These are phyloP conservation scores for Phanerochaete sordida DNA, from an alignment of 768 basidiomycete species.

Conservation along the genomic window DNA sequence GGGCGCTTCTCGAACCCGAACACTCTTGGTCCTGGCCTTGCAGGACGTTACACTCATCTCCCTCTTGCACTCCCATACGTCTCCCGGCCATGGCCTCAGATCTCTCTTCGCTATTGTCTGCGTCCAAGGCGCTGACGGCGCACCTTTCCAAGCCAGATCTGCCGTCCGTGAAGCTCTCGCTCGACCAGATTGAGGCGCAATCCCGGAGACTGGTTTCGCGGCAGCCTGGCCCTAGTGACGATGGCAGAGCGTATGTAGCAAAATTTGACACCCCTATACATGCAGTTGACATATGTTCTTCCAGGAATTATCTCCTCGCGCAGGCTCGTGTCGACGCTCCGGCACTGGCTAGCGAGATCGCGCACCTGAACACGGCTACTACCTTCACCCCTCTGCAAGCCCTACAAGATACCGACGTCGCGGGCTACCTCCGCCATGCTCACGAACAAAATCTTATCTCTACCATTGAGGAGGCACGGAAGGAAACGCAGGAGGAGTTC, in stretches of 20 bases:
- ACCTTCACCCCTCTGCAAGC: slow-evolving; percentile 91
- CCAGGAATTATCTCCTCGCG: slow-evolving; percentile 87
- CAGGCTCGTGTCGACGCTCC: slow-evolving; percentile 93
- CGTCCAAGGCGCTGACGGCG: slow-evolving; percentile 70
- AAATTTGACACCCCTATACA: too few species aligned
- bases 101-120: slow-evolving; percentile 66
- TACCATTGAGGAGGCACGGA: slow-evolving; percentile 86
- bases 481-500: slow-evolving; percentile 82
- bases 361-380: slow-evolving; percentile 72
- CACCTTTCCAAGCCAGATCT: slow-evolving; percentile 79
- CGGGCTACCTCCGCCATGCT: slow-evolving; percentile 91
- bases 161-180: slow-evolving; percentile 82
- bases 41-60: not conserved
- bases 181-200: slow-evolving; percentile 95
- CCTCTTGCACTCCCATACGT: not conserved
- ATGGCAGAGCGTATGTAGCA: slow-evolving; percentile 70
- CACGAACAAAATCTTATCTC: slow-evolving; percentile 94
- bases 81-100: slow-evolving; percentile 50
- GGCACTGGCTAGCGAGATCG: slow-evolving; percentile 79
- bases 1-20: not conserved
- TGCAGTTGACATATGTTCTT: too few species aligned
- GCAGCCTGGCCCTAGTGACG: slow-evolving; percentile 61
- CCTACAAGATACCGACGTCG: slow-evolving; percentile 90
- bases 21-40: not conserved
- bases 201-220: slow-evolving; percentile 79